These are phyloP conservation scores for Lepidium campestre DNA, from an alignment of 441 rosid genomes.

Conservation along the genomic window DNA sequence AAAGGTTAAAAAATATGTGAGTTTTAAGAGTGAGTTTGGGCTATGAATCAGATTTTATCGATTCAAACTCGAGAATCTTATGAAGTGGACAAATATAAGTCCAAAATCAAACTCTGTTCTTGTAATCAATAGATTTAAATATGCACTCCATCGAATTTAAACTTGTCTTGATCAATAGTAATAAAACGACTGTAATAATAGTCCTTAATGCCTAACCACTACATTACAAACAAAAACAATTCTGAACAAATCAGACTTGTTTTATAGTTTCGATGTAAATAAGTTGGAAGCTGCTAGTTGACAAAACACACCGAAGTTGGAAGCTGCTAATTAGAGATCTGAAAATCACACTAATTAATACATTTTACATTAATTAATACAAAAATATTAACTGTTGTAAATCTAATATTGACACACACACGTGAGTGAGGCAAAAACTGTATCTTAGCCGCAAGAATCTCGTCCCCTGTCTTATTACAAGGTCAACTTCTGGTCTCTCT, in stretches of 20 bases:
- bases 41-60: too few relatives aligned
- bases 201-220: neutral
- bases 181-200: neutral
- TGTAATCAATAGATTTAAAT: too few relatives aligned
- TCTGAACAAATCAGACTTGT: conserved; percentile 8
- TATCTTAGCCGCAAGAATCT: conserved; percentile 30
- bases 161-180: neutral
- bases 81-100: too few relatives aligned
- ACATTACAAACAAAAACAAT: neutral
- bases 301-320: neutral
- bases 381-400: neutral
- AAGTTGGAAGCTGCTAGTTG: conserved; percentile 22
- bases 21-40: too few relatives aligned
- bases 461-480: conserved; percentile 27
- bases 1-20: too few relatives aligned
- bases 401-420: conserved; percentile 7
- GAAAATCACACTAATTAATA: conserved; percentile 3
- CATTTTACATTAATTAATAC: neutral
- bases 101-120: too few relatives aligned
- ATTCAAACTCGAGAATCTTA: too few relatives aligned
- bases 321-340: conserved; percentile 23
- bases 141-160: neutral
- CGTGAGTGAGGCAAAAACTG: conserved; percentile 28
- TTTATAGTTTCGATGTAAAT: conserved; percentile 20
- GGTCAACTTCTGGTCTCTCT: conserved; percentile 33